Conservation (phyloP, 2,329 filamentous ascomycete species). For the Elsinoe fawcettii region DNA sequence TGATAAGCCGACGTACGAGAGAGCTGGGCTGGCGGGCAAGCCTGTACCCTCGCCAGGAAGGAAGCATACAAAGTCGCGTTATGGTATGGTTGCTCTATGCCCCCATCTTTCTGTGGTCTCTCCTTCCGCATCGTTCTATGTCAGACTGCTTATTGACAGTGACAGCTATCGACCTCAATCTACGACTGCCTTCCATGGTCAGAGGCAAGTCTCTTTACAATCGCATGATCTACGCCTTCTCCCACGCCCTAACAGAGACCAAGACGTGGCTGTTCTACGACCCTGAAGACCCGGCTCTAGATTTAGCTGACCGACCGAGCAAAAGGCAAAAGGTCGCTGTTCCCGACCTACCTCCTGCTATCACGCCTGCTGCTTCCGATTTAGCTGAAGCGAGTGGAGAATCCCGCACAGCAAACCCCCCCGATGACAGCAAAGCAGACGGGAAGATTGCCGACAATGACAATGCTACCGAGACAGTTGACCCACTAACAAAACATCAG, state of each 20-base stretch:
- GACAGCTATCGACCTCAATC: slow-evolving; percentile 66
- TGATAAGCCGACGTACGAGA: slow-evolving; percentile 74
- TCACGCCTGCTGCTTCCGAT: no score
- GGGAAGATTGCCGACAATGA: neutral
- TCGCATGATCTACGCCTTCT: slow-evolving; percentile 67
- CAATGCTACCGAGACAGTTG: neutral
- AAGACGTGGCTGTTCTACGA: slow-evolving; percentile 74
- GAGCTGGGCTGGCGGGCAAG: slow-evolving; percentile 69
- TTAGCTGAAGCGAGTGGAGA: neutral
- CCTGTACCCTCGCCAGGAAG: slow-evolving; percentile 50
- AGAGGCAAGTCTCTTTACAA: slow-evolving; percentile 79
- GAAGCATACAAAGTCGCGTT: slow-evolving; percentile 63
- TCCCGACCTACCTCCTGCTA: no score
- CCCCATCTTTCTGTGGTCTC: neutral
- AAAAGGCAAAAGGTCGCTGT: slow-evolving; percentile 24
- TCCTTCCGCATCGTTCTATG: neutral
- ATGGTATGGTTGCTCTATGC: slow-evolving; percentile 47
- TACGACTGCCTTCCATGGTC: slow-evolving; percentile 67
- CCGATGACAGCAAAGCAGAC: neutral
- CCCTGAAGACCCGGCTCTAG: slow-evolving; percentile 27
- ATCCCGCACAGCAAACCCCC: neutral
- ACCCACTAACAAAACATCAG: neutral
- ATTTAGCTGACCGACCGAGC: neutral
- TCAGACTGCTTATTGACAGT: neutral
- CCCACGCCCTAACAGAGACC: slow-evolving; percentile 62